Evolutionary conservation across 116 monocot genomes (phyloP).

Genomic region (Trichopus zeylanicus): DNA sequence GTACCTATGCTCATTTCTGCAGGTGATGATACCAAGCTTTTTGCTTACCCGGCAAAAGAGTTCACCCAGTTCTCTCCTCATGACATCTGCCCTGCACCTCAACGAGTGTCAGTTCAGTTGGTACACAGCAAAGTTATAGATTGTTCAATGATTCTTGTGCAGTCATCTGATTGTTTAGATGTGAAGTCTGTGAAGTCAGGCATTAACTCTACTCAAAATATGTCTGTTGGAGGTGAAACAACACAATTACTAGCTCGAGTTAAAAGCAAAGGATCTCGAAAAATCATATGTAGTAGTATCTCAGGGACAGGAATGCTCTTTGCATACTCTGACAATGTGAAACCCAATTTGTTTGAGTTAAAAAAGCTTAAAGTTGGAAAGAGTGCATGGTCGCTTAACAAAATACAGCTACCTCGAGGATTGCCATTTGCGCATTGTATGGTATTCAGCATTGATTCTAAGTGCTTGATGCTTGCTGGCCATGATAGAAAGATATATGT

Average conservation of each 20-base stretch:
- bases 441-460: conserved; percentile 78
- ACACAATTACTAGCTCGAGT: conserved; percentile 50
- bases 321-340: conserved; percentile 73
- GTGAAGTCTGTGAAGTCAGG: conserved; percentile 36
- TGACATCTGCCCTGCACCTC: conserved; percentile 95
- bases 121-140: conserved; percentile 24
- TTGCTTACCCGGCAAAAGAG: conserved; percentile 88
- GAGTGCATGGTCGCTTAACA: conserved; percentile 37
- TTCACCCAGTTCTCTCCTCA: conserved; percentile 91
- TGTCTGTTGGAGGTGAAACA: conserved; percentile 18
- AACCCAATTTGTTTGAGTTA: conserved; percentile 73
- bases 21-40: conserved; percentile 95
- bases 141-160: conserved; percentile 60
- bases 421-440: conserved; percentile 71
- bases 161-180: conserved; percentile 48
- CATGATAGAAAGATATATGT: conserved; percentile 91
- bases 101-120: conserved; percentile 58
- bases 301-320: conserved; percentile 50
- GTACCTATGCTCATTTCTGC: conserved; percentile 97
- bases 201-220: conserved; percentile 11
- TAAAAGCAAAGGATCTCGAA: conserved; percentile 73
- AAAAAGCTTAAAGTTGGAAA: conserved; percentile 39
- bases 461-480: conserved; percentile 58
- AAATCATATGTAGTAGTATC: conserved; percentile 68
- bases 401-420: conserved; percentile 58